A percentile compares a stretch with the other conserved stretches of the same genome.
Conservation (phyloP, 2,329 filamentous ascomycete species). For the Aspergillus texensis region DNA sequence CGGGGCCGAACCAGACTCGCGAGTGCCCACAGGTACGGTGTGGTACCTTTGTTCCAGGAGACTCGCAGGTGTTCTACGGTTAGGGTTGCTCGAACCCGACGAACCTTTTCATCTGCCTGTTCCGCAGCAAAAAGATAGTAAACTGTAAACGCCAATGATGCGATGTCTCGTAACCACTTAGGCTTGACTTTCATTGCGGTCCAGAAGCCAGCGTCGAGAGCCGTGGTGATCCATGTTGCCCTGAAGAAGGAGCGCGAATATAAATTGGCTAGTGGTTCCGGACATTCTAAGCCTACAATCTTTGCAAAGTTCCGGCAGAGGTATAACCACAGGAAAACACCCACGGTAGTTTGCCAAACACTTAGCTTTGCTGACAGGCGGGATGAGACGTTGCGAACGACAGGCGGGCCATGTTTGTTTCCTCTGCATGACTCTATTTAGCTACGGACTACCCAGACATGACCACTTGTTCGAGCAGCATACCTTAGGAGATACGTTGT, state of each 20-base stretch:
- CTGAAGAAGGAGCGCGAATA: slow-evolving; percentile 92
- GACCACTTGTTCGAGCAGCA: slow-evolving; percentile 18
- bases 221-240: slow-evolving; percentile 95
- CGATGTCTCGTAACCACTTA: slow-evolving; percentile 79
- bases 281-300: slow-evolving; percentile 84
- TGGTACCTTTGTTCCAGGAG: slow-evolving; percentile 93
- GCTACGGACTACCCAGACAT: too few relatives aligned
- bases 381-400: slow-evolving; percentile 60
- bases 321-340: slow-evolving; percentile 90
- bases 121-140: slow-evolving; percentile 95
- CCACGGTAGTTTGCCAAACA: slow-evolving; percentile 83
- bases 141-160: slow-evolving; percentile 78
- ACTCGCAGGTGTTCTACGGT: slow-evolving; percentile 90
- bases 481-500: slow-evolving; percentile 78
- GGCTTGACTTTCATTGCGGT: slow-evolving; percentile 89
- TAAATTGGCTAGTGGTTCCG: slow-evolving; percentile 90
- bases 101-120: slow-evolving; percentile 93
- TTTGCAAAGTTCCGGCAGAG: slow-evolving; percentile 91
- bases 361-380: slow-evolving; percentile 73
- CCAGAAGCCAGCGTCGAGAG: slow-evolving; percentile 96
- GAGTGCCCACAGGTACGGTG: slow-evolving; percentile 77
- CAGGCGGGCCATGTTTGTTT: slow-evolving; percentile 75
- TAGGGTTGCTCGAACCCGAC: slow-evolving; percentile 81
- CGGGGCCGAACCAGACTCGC: slow-evolving; percentile 74
- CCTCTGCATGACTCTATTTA: slow-evolving; percentile 58